Base-by-base conservation (phyloP, 805 yeast genomes). In the Metschnikowia borealis region DNA sequence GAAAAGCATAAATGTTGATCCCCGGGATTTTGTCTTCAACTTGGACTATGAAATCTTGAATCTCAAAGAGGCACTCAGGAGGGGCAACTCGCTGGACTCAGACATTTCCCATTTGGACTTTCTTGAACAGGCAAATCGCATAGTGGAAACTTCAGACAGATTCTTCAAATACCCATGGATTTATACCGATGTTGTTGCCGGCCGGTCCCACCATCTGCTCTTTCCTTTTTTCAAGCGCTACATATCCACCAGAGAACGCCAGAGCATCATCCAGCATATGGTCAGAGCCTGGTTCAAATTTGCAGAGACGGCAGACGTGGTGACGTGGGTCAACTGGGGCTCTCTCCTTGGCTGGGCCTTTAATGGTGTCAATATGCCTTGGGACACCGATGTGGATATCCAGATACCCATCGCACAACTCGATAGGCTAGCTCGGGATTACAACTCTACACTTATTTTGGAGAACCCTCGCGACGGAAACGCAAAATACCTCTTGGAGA, bases 151-250 rank as follows among this genome's bases (percentile, higher is more conserved):
- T 32, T 57, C 70, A 8, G 72, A 66, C 54, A 56, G 67, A 31
- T 68, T 60, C 50, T 70, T 70, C 62, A 68, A 70, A 51, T 70
- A 70, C 52, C 73, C 75, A 7, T 70, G 75, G 75, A 69, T 70
- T 31, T 56, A 59, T 41, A 55, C 70, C 41, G 75, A 70, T 55
- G 54, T 70, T 6, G 57, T 67, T 13, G 64, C 63, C 15, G 74
- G 75, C 3, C 62, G 64, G 39, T 60, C 70, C 13, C 63, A 59
- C 49, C 63, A 59, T 38, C 36, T 68, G 23, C 66, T 71, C 15
- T 67, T 64, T 46, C 74, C 74, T 1, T 71, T 67, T 51, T 71
- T 71, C 62, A 67, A 63, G 52, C 53, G 74, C 39, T 70, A 54
- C 51, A 65, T 69, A n/a, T 50, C 66, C 14, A 64, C 64, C 44